Conservation (phyloP, 2,329 filamentous ascomycete genomes). For the Teratosphaeria viscida region DNA sequence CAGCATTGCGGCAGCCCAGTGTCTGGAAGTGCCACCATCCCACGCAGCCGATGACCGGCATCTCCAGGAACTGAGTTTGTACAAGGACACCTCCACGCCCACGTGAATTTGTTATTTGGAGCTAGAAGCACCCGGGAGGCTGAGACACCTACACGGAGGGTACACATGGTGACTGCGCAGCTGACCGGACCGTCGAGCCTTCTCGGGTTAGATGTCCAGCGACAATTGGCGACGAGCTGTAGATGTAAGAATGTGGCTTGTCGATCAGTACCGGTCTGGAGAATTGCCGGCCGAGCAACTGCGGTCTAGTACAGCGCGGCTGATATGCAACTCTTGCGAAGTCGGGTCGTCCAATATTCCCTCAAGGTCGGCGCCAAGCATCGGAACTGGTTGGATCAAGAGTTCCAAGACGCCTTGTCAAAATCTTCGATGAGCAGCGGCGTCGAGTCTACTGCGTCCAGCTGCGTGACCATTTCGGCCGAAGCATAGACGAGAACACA, state of each 20-base stretch:
- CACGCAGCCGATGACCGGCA: background rate
- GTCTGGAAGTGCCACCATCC: background rate
- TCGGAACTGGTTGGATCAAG: background rate
- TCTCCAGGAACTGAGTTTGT: background rate
- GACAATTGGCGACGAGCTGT: no score
- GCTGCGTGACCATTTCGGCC: background rate
- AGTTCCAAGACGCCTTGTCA: background rate
- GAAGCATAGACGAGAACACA: background rate
- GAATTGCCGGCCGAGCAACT: background rate
- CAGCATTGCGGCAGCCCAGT: background rate
- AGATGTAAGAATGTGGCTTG: no score
- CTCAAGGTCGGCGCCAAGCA: background rate
- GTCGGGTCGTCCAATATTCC: background rate
- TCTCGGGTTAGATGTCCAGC: no score
- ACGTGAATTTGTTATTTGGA: background rate
- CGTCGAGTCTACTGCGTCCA: background rate
- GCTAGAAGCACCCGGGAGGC: no score
- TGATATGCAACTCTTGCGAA: background rate
- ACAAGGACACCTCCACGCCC: background rate
- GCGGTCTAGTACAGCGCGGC: background rate
- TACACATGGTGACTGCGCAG: no score
- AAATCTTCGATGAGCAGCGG: background rate
- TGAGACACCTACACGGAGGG: no score
- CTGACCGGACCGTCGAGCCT: no score
- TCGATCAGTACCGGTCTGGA: background rate